Base-by-base conservation (phyloP, 129 eudicot species). In the Flaveria brownii region DNA sequence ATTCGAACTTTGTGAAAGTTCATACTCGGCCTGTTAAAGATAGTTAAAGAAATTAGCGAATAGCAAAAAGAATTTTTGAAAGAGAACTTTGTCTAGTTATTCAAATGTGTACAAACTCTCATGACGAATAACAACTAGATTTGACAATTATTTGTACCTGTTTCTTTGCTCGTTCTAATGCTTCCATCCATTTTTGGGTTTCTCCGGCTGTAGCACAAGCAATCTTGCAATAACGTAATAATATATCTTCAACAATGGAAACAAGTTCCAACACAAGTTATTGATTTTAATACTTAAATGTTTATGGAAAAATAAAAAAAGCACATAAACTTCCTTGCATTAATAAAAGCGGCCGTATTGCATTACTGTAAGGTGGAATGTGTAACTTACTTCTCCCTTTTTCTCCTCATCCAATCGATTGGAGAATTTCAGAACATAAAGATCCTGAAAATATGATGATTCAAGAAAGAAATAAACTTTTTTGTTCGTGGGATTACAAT, bases 121-220 rank as follows among this genome's bases (percentile, higher is more conserved):
- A 54, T 57, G 10, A 9, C 15, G 1, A 10, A 22, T 18, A 18
- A 57, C 39, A 62, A 26, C 41, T 62, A 25, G 18, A 56, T 42
- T 13, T 60, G 2, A 9, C 14, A 39, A 30, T 49, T 33, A 12
- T 46, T 45, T 69, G 12, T 86, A 93, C 98, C 89, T 88, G 92
- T 80, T 89, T 89, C 74, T 94, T 94, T 20, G 97, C 99, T 59
- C 77, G 94, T 72, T 89, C 88, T 80, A 94, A 94, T 83, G 99
- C 96, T 82, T 91, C 97, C 92, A 91, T 77, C 99, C 99, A 94
- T 68, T 89, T 87, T 23, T 84, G 85, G 71, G 88, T 90, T 79
- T 94, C 97, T 69, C 88, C 99, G 23, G 90, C 92, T 82, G 94
- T 84, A 42, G 87, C 88, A 91, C 97, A 95, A 82, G 99, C 99